Evolutionary conservation across 2,329 filamentous ascomycete genomes (phyloP), one percentile per base, ranked within the genome.

Genomic region (Diaporthe aspalathi): DNA sequence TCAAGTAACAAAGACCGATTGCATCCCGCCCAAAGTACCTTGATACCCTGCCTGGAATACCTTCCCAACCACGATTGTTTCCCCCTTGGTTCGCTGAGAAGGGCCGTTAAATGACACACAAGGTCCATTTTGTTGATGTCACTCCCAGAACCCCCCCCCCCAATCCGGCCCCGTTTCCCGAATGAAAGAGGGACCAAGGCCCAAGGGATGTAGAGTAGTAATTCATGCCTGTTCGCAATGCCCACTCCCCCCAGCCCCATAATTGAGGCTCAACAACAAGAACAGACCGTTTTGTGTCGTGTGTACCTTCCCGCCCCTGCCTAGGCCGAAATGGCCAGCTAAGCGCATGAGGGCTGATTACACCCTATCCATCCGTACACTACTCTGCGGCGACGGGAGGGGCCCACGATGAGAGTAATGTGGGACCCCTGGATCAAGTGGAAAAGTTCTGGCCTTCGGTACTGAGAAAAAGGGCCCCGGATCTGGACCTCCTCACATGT

Each of bases 281-380:
- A 47, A 60, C 56, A 38, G 60, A 65, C 29, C 45, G 60, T 65
- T 65, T 50, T 17, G 20, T 50, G 60, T 47, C 60, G 60, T 65
- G 43, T 65, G 60, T 38, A 65, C 60, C 45, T 65, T 47, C 60
- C 60, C 45, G 60, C 45, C 50, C 43, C 60, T 65, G 60, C 60
- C 60, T 65, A 65, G 45, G 11, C 60, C 60, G 35, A 65, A 35
- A 50, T 29, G 60, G 45, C 60, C 60, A 49, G 60, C n/a, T 20
- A 27, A 57, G 20, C 3, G 32, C 32, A 32, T 32, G 5, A 32
- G 32, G 8, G 32, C 5, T 5, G 32, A 63, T 49, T 40, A 40
- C 29, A 22, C 57, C 5, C 47, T 35, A 43, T 12, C n/a, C n/a
- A n/a, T n/a, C n/a, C n/a, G n/a, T n/a, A n/a, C n/a, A n/a, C n/a